Evolutionary conservation across 441 rosid genomes (phyloP).

Genomic region (Brassica hybrid): DNA sequence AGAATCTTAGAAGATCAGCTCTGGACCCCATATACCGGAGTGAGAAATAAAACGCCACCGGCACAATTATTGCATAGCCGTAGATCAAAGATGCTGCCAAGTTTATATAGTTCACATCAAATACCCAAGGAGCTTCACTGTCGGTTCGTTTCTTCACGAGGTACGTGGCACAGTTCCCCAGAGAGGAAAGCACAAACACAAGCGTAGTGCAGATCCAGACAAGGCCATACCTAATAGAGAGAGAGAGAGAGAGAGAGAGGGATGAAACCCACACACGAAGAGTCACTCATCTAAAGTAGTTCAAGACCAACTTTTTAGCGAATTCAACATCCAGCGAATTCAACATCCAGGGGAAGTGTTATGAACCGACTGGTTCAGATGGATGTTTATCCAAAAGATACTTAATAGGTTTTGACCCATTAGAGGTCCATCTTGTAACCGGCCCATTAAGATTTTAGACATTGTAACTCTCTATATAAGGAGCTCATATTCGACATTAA

Average conservation of each 20-base stretch:
- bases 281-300: conserved; percentile 28
- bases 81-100: conserved; percentile 68
- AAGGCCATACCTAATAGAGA: conserved; percentile 73
- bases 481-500: too few species aligned
- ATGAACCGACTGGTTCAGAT: too few species aligned
- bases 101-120: conserved; percentile 85
- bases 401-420: too few species aligned
- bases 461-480: too few species aligned
- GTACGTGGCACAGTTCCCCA: conserved; percentile 88
- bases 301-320: conserved; percentile 7
- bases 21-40: conserved; percentile 77
- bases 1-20: too few species aligned
- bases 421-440: too few species aligned
- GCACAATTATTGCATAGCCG: conserved; percentile 78
- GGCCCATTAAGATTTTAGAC: too few species aligned
- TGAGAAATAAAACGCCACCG: conserved; percentile 84
- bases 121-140: conserved; percentile 68
- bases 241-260: too few species aligned
- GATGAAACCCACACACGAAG: conserved; percentile 16
- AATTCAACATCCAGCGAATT: too few species aligned
- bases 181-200: conserved; percentile 73
- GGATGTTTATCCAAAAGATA: too few species aligned
- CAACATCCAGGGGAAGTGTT: too few species aligned
- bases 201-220: conserved; percentile 92
- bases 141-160: conserved; percentile 67